Percentiles rank a stretch among this genome's conserved stretches.
Evolutionary conservation across 331 rosid genomes (phyloP).

Genomic region (Cucumis variabilis): DNA sequence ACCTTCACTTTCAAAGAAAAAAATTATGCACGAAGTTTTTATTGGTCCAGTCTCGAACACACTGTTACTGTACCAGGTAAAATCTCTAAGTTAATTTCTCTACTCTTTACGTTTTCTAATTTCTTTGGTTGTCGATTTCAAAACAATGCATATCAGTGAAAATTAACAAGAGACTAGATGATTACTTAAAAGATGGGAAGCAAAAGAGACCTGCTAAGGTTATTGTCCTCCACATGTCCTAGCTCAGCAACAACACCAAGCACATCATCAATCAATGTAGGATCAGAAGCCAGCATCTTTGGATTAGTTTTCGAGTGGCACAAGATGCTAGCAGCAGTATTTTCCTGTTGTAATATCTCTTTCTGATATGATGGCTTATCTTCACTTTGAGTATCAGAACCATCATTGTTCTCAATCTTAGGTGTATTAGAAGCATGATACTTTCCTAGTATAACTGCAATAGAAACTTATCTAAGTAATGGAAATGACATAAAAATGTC

Average conservation of each 20-base stretch:
- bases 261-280: slow-evolving; percentile 62
- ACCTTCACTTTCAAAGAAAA: not conserved
- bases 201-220: slow-evolving; percentile 69
- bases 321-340: slow-evolving; percentile 79
- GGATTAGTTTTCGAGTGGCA: slow-evolving; percentile 69
- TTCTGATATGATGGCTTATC: slow-evolving; percentile 60
- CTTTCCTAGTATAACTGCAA: slow-evolving; percentile 58
- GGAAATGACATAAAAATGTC: slow-evolving; percentile 24
- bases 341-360: slow-evolving; percentile 65
- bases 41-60: too few species aligned
- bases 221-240: slow-evolving; percentile 73
- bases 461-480: slow-evolving; percentile 18
- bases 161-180: not conserved
- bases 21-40: not conserved
- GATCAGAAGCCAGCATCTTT: slow-evolving; percentile 58
- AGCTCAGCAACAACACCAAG: slow-evolving; percentile 84
- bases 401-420: slow-evolving; percentile 40
- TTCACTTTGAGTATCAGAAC: slow-evolving; percentile 40
- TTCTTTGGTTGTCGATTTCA: not conserved
- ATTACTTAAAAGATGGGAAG: not conserved
- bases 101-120: not conserved
- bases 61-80: not conserved
- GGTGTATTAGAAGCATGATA: slow-evolving; percentile 46
- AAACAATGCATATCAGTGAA: not conserved
- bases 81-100: too few species aligned